A percentile compares a stretch with the other conserved stretches of the same genome.
Evolutionary conservation across 2,329 filamentous ascomycete species (phyloP).

Genomic region (Aspergillus melleus): DNA sequence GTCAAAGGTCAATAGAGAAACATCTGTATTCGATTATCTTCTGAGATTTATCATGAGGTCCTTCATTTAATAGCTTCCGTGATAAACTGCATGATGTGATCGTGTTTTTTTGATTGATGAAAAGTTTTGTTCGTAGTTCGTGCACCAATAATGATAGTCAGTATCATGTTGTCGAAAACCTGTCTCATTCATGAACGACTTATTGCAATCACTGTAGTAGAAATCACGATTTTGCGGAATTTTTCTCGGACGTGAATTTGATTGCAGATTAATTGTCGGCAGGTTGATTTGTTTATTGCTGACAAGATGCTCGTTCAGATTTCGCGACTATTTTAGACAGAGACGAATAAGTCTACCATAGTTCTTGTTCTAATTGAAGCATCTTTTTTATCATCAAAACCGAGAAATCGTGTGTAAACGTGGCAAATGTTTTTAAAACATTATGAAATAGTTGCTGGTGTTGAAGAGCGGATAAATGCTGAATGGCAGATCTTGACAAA

Average conservation of each 20-base stretch:
- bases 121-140: not conserved
- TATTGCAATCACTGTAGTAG: not conserved
- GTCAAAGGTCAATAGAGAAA: too few species aligned
- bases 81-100: not conserved
- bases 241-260: not conserved
- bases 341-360: not conserved
- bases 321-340: conserved; percentile 1
- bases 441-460: not conserved
- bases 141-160: not conserved
- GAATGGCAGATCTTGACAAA: not conserved
- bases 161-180: not conserved
- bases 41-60: not conserved
- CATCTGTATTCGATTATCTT: too few species aligned
- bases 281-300: conserved; percentile 1
- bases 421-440: not conserved
- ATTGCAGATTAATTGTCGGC: not conserved
- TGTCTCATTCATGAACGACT: not conserved
- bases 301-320: conserved; percentile 1
- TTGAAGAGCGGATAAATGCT: not conserved
- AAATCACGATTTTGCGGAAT: not conserved
- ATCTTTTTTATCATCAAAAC: not conserved
- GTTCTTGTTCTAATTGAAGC: not conserved
- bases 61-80: not conserved
- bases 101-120: not conserved
- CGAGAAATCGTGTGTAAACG: conserved; percentile 1